A percentile compares a stretch with the other conserved stretches of the same genome.
These are phyloP conservation scores for Arabis hirsuta DNA, from an alignment of 345 rosid genomes.

Conservation along the genomic window DNA sequence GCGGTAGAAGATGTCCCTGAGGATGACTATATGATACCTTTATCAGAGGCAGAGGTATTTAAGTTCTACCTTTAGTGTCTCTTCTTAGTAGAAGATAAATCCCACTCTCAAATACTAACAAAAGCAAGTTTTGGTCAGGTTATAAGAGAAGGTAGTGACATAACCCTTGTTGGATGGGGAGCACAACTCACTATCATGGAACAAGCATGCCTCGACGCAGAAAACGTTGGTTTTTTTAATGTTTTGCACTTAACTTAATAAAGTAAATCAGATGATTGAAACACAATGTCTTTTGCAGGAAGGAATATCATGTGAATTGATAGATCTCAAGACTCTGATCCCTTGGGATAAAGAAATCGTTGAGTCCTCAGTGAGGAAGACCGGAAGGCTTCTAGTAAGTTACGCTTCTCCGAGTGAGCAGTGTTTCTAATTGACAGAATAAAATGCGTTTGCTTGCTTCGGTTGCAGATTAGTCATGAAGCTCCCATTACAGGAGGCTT, in stretches of 20 bases:
- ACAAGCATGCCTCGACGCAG: constrained; percentile 77
- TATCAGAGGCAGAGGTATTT: constrained; percentile 81
- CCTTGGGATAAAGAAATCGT: constrained; percentile 91
- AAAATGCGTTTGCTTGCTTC: constrained; percentile 10
- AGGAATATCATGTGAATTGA: constrained; percentile 82
- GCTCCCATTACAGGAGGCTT: constrained; percentile 91
- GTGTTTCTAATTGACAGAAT: neutral
- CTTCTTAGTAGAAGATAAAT: neutral
- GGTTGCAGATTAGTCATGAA: constrained; percentile 76
- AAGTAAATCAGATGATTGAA: neutral
- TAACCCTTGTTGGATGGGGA: constrained; percentile 93
- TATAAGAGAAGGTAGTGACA: constrained; percentile 76
- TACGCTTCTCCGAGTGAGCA: neutral
- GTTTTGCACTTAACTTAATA: neutral
- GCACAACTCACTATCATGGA: constrained; percentile 83
- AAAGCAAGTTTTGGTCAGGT: constrained; percentile 3
- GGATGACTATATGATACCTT: constrained; percentile 79
- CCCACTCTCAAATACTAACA: neutral
- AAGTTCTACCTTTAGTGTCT: neutral
- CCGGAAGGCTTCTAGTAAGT: constrained; percentile 79
- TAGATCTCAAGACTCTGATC: constrained; percentile 76
- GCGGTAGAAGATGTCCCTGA: constrained; percentile 89
- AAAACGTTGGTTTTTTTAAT: constrained; percentile 49
- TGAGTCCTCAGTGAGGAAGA: constrained; percentile 80
- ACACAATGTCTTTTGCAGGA: constrained; percentile 46